phyloP scores from a whole-genome alignment of 2,329 filamentous ascomycete genomes.

The Mycosphaerella sp. region DNA sequence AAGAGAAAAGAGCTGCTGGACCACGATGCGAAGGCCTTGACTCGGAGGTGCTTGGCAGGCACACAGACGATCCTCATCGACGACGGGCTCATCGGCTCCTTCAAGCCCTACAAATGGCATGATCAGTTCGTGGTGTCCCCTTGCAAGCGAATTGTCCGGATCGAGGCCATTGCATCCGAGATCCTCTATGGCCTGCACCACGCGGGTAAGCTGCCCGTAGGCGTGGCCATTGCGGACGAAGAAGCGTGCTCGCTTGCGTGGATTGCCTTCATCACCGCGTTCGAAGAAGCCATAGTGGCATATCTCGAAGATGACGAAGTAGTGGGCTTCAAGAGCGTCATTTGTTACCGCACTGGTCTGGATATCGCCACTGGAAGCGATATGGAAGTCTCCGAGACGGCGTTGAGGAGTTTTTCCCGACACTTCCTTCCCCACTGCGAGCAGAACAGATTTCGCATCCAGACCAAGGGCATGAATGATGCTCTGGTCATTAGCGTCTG shows the following conservation, averaged over 20 bases:
- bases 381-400: constrained; percentile 31
- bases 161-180: constrained; percentile 64
- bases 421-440: constrained; percentile 38
- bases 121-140: constrained; percentile 57
- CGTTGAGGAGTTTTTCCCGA: constrained; percentile 34
- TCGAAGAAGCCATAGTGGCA: constrained; percentile 49
- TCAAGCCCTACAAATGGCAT: constrained; percentile 59
- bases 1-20: constrained; percentile 45
- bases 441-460: constrained; percentile 46
- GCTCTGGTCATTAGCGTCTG: constrained; percentile 61
- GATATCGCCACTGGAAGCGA: constrained; percentile 51
- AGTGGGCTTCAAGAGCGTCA: constrained; percentile 74
- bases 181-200: constrained; percentile 48
- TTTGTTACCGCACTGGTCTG: constrained; percentile 74
- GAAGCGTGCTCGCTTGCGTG: constrained; percentile 33
- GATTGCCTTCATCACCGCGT: constrained; percentile 45
- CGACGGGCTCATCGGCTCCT: constrained; percentile 60
- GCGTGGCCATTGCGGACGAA: constrained; percentile 28
- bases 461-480: constrained; percentile 62
- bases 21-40: constrained; percentile 49
- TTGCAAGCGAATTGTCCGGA: constrained; percentile 68
- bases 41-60: constrained; percentile 60
- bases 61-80: constrained; percentile 73
- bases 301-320: constrained; percentile 61
- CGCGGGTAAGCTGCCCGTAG: constrained; percentile 27